Evolutionary conservation across 2,329 filamentous ascomycete genomes (phyloP), one percentile per base, ranked within the genome.

Genomic region (Arthrobotrys sinensis): DNA sequence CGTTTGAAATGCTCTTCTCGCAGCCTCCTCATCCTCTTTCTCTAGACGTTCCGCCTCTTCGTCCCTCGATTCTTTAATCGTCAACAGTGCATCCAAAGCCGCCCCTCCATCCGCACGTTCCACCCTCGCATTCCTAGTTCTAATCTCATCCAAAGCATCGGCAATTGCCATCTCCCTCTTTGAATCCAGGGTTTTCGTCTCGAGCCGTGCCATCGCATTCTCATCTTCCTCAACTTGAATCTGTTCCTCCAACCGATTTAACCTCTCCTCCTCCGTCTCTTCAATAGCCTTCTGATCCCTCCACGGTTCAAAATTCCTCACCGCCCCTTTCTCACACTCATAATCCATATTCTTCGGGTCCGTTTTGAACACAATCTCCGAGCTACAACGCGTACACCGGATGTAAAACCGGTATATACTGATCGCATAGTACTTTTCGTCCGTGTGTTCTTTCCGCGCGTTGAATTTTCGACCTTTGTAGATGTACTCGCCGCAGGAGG

Each of bases 281-380:
- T 93, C 88, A 12, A 86, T 86, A 12, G 88, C 86, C 76, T 90
- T 89, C 24, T 89, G 88, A 63, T 91, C 88, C 24, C 93, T 87
- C 96, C 96, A 99, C 0, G 92, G 92, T 84, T 99, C 96, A 80
- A 96, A 96, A 84, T 97, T 98, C 52, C 96, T 89, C 85, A 95
- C 93, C 4, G 95, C 96, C 14, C 96, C 95, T 62, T 88, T 88
- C 84, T 96, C 89, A 85, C 89, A 91, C 57, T 87, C 89, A 83
- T 97, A 99, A 83, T 98, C 95, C 88, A 94, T 93, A 83, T 94
- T 94, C 84, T 96, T 96, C 0, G 96, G 96, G 81, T 99, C 96
- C 0, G 96, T 98, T 80, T 92, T 91, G 86, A 98, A 97, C 0
- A 93, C 94, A 81, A 98, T 97, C 83, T 97, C 93, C 50, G 89